Evolutionary conservation across 2,329 filamentous ascomycete genomes (phyloP), one percentile per base, ranked within the genome.

Genomic region (Nothomitra cinnamomea): DNA sequence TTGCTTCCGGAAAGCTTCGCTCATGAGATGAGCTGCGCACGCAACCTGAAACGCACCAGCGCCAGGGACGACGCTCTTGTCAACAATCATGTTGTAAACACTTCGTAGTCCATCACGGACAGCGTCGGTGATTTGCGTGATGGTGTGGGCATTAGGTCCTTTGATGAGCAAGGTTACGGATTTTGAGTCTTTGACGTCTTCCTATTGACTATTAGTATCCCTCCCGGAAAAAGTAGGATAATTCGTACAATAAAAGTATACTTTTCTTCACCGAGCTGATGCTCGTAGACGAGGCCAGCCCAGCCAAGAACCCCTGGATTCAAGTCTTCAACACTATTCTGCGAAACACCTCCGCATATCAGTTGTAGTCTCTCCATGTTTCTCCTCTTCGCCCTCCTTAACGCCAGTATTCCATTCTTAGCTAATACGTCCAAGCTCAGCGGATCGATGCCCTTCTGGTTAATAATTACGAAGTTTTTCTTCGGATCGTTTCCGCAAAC

Each of bases 51-150:
- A 98, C 51, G 92, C 87, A 62, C 92, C 92, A 55, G 82, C 92
- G 55, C 92, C 92, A 1, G 92, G 92, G 24, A 98, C 87, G 19
- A 98, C 92, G 60, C 85, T 90, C 70, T 83, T 81, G 67, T 98
- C 92, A n/a, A 96, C 90, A 67, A 98, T 96, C 76, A 94, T 95
- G 75, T 98, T 98, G 79, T 95, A 96, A 51, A 96, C 92, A 66
- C 87, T 94, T 64, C 92, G 81, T 60, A 98, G 77, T 57, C 92
- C 92, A 66, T 98, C 92, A 53, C 92, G 81, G 45, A 96, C 92
- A 2, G 92, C 92, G 66, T 98, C 92, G 59, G 88, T 94, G 64
- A 98, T 88, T 70, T 98, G 92, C 13, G 85, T 82, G 63, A 98
- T 98, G 57, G 90, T 96, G 73, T 98, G 92, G 64, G 82, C 76